These are phyloP conservation scores for Sisymbrium irio DNA, from an alignment of 345 rosid species.

Conservation along the genomic window DNA sequence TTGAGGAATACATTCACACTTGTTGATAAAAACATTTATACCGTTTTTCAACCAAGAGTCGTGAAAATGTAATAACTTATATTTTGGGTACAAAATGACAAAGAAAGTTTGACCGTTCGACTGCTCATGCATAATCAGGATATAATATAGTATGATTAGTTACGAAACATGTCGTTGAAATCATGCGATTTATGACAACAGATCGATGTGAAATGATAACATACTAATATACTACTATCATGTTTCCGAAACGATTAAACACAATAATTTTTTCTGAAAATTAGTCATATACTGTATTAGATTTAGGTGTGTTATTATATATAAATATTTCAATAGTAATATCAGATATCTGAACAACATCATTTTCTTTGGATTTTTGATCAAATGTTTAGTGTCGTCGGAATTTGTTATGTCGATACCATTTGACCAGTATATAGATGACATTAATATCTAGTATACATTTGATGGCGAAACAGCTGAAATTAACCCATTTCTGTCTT, in stretches of 20 bases:
- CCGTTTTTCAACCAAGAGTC: constrained; percentile 12
- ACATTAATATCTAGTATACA: not conserved
- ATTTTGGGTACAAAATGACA: constrained; percentile 6
- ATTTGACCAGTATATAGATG: no score
- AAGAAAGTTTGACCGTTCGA: not conserved
- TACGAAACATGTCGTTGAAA: not conserved
- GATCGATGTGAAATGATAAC: not conserved
- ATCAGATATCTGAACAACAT: not conserved
- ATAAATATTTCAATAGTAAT: not conserved
- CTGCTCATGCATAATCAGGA: not conserved
- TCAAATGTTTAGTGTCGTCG: not conserved
- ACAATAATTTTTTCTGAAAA: no score
- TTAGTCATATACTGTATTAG: no score
- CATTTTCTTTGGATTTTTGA: not conserved
- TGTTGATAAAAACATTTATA: not conserved
- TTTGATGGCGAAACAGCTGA: constrained; percentile 1
- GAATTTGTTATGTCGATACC: constrained; percentile 4
- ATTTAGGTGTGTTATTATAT: no score
- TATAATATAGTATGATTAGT: not conserved
- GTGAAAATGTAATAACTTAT: not conserved
- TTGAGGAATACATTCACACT: constrained; percentile 11
- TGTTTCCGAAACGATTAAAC: no score
- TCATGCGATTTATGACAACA: not conserved
- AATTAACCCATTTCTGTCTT: not conserved
- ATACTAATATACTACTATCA: no score